Percentiles rank a stretch among this genome's conserved stretches.
These are phyloP conservation scores for Fraxinus xanthoxyloides DNA, from an alignment of 305 asterid species.

Conservation along the genomic window DNA sequence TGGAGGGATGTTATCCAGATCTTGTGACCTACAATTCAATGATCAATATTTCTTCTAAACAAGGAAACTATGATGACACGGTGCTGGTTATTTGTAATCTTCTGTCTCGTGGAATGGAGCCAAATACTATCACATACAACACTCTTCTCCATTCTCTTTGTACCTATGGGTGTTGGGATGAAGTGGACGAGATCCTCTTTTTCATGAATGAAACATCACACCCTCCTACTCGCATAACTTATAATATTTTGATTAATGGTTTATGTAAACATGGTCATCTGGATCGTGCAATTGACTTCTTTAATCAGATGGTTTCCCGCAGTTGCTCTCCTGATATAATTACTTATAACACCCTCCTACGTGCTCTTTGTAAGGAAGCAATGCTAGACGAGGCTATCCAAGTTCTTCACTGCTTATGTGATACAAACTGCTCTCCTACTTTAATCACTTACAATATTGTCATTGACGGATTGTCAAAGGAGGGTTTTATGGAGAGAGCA, in stretches of 20 bases:
- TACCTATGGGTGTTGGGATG: constrained; percentile 55
- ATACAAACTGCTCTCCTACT: constrained; percentile 50
- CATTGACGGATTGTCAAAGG: constrained; percentile 74
- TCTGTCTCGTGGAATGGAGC: constrained; percentile 68
- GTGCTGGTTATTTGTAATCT: constrained; percentile 45
- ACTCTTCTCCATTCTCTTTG: constrained; percentile 78
- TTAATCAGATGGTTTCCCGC: constrained; percentile 56
- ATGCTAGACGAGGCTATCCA: constrained; percentile 64
- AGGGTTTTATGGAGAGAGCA: constrained; percentile 64
- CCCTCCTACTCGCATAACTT: constrained; percentile 64
- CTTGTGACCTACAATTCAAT: constrained; percentile 75
- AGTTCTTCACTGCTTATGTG: constrained; percentile 41
- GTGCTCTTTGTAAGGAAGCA: constrained; percentile 61
- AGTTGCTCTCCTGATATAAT: constrained; percentile 61
- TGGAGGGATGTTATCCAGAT: constrained; percentile 85
- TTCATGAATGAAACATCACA: constrained; percentile 62
- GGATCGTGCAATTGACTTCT: constrained; percentile 66
- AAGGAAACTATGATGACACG: constrained; percentile 55
- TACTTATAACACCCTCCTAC: constrained; percentile 77
- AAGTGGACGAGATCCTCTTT: constrained; percentile 54
- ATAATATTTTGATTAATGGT: constrained; percentile 73
- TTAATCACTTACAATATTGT: constrained; percentile 69
- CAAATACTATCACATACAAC: constrained; percentile 68
- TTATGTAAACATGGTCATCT: constrained; percentile 71
- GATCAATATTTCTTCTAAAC: constrained; percentile 63